Evolutionary conservation across 2,329 filamentous ascomycete species (phyloP).

Genomic region (Talaromyces sp.): DNA sequence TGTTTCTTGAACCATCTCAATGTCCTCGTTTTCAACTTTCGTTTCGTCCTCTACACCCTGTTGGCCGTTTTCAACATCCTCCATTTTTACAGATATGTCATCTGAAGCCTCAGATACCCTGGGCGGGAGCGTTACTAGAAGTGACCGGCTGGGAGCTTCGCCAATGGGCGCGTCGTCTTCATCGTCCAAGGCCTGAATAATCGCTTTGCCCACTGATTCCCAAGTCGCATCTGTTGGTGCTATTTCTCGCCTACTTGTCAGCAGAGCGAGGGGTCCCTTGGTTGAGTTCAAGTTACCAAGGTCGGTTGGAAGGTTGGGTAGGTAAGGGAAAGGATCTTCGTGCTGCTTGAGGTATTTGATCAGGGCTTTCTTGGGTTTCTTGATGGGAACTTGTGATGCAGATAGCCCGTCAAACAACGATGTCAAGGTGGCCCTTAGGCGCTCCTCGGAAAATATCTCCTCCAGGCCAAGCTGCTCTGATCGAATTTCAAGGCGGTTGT

Average conservation of each 20-base stretch:
- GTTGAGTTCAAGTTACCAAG: constrained; percentile 32
- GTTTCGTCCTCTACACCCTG: too few species aligned
- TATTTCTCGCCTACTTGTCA: constrained; percentile 43
- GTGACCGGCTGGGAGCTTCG: constrained; percentile 40
- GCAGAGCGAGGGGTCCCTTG: constrained; percentile 40
- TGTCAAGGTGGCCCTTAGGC: constrained; percentile 52
- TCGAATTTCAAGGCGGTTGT: constrained; percentile 57
- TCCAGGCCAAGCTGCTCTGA: constrained; percentile 62
- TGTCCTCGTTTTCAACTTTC: constrained; percentile 4
- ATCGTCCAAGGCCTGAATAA: constrained; percentile 48
- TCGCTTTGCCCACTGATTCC: constrained; percentile 52
- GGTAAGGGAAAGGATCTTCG: constrained; percentile 56
- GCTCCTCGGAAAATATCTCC: constrained; percentile 56
- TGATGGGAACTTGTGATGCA: constrained; percentile 53
- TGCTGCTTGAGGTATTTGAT: constrained; percentile 56
- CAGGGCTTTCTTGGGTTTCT: constrained; percentile 55
- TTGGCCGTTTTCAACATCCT: constrained; percentile 7
- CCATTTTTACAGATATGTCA: constrained; percentile 16
- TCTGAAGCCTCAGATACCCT: constrained; percentile 27
- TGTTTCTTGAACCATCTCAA: constrained; percentile 18
- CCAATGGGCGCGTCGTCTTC: constrained; percentile 39
- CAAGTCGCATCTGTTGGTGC: constrained; percentile 43
- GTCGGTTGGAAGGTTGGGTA: constrained; percentile 40
- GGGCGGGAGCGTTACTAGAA: constrained; percentile 47
- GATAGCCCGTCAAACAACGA: constrained; percentile 60